Evolutionary conservation across 805 yeast genomes (phyloP), one percentile per base, ranked within the genome.

Genomic region (Lipomyces orientalis): DNA sequence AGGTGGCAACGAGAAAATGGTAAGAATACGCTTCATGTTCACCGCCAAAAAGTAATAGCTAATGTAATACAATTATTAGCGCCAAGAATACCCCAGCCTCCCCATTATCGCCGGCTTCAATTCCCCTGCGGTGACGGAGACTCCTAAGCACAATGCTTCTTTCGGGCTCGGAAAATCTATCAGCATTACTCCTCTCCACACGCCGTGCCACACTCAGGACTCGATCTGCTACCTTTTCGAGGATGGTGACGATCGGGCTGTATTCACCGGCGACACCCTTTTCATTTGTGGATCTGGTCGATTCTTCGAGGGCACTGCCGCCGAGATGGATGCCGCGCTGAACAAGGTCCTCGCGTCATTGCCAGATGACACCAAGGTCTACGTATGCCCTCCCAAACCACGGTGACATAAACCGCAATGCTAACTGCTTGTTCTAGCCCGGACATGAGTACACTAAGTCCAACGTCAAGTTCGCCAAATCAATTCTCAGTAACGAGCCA

Each of bases 141-240:
- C 93, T 2, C 97, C 97, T 1, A 78, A 82, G 0, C 88, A 92
- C 76, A 80, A 83, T 14, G 90, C 87, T 69, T 79, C 81, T 22
- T 81, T 90, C 67, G 82, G 83, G 67, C 79, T 93, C 66, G 97
- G 97, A 3, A 80, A 82, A 54, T 77, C 84, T 69, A 76, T 94
- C 61, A 82, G 86, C 19, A 85, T 93, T 61, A 87, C 88, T 1
- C 96, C 97, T 0, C 81, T 94, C 52, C 94, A 94, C 79, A 95
- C 99, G 0, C 99, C 99, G 3, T 95, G 99, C 76, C 99, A 95
- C 78, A 95, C 99, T 0, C 95, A 90, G 79, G 99, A 95, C 79
- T 91, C 97, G 2, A 90, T 95, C 68, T 94, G 98, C 76, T 95
- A 92, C 79, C 90, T 79, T 73, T 92, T 86, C 0, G 81, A 81